Base-by-base conservation (phyloP, 768 basidiomycete species). In the Hericium alpestre region DNA sequence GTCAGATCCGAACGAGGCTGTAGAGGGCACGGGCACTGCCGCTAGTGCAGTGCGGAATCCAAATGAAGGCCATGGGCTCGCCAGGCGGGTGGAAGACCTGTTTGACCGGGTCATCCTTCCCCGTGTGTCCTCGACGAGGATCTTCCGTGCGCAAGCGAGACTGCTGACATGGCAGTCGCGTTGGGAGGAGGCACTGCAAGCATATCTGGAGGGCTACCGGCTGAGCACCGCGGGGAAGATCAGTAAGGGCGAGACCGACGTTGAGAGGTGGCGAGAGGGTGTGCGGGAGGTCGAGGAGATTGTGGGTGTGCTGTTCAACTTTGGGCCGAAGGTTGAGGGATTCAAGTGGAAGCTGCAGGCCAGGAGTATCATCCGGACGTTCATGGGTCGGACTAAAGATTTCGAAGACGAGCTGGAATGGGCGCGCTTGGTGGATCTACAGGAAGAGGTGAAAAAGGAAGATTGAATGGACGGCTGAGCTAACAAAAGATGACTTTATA, bases 381-480 rank as follows among this genome's bases (percentile, higher is more conserved):
- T 97, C 71, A 79, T 90, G 71, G 94, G 89, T 7, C 76, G 90
- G 58, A 91, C 90, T 58, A 84, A 76, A 69, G 90, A 74, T 57
- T 97, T 93, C 61, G 89, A 87, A 69, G 93, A 93, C 53, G 90
- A 96, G 68, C 79, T 83, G 4, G 93, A 92, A 73, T 97, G 89
- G 86, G 67, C 73, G 25, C 74, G 75, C 59, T 73, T 98, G 65
- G 74, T 76, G 64, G 80, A 76, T 59, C 68, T 93, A 63, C 73
- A 83, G 65, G 82, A 84, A 43, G 87, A 90, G 52, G 64, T 89
- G 59, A 78, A 78, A 63, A 32, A 32, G 32, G 32, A 5, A 10
- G 32, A 32, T 32, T 32, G 32, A 32, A 32, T 32, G 32, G 32
- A 32, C 9, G 32, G 32, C 9, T 10, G 32, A 32, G 32, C 32